Evolutionary conservation across 208 protist species (phyloP), one percentile per base, ranked within the genome.

Genomic region (Histomonas meleagridis): DNA sequence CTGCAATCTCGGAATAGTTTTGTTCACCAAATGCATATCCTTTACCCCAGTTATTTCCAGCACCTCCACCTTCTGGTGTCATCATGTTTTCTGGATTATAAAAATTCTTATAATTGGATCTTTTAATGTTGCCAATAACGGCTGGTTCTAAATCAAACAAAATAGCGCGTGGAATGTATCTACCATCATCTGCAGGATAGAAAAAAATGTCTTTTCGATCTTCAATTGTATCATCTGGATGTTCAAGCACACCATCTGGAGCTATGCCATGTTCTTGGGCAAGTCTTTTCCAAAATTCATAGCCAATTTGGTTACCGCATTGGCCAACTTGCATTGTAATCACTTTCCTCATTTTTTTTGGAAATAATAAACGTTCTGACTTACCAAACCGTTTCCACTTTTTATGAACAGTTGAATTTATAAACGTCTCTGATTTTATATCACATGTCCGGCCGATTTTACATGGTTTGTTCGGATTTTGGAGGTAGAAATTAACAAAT

Each of bases 1-100:
- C 98, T 90, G 99, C 96, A 38, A 96, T 96, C 90, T 98, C 96
- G 91, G 97, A 96, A 69, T 96, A 94, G 32, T 98, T 94, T 21
- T 95, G 18, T 57, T 92, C n/a, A 40, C 78, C 90, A 48, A 49
- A 10, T 16, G 16, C 51, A 78, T 92, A 76, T 53, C 97, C 98
- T 92, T 96, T 96, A 0, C 97, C 98, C 98, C 98, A 99, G 93
- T 99, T 99, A 94, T 99, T 99, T 90, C 99, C 99, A 7, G 99
- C 99, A 70, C 98, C 98, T 91, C 96, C 97, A 51, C 93, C 93
- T 32, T 94, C 91, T 1, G 65, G 43, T n/a, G 57, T 48, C 0
- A 98, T 95, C 69, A 99, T 96, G 94, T 99, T 99, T 93, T 99
- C 98, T 12, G 95, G 97, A 62, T 92, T 93, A 60, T 81, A 93